Evolutionary conservation across 2,329 filamentous ascomycete species (phyloP).

Genomic region (Colletotrichum brevisporum): DNA sequence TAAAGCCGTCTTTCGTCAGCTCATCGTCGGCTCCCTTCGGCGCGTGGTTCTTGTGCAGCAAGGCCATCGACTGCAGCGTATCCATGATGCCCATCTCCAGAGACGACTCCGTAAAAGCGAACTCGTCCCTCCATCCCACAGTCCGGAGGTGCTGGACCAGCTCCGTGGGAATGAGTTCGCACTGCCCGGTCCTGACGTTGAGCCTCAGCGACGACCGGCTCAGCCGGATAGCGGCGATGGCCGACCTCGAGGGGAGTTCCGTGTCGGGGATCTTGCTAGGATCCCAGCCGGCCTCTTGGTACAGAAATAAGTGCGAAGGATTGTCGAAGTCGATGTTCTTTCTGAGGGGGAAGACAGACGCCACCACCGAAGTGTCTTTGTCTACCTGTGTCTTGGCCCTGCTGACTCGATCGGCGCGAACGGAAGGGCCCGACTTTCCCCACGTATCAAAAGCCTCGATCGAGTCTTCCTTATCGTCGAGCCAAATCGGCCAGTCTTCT

Average conservation of each 20-base stretch:
- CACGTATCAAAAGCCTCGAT: no score
- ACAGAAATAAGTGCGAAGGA: conserved; percentile 49
- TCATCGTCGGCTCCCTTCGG: background rate
- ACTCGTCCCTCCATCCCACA: no score
- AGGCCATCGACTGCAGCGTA: no score
- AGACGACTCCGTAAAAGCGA: no score
- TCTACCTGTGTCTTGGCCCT: no score
- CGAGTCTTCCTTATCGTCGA: no score
- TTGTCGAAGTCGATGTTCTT: conserved; percentile 42
- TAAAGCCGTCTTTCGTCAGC: background rate
- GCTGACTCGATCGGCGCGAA: no score
- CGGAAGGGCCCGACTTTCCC: no score
- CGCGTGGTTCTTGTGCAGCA: background rate
- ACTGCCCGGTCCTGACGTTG: background rate
- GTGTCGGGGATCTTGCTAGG: conserved; percentile 52
- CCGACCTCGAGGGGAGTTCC: conserved; percentile 46
- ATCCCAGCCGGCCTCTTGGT: conserved; percentile 52
- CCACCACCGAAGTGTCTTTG: no score
- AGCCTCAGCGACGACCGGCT: conserved; percentile 35
- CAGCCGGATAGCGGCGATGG: conserved; percentile 47
- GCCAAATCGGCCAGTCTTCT: no score
- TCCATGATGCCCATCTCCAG: no score
- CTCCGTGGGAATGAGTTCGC: background rate
- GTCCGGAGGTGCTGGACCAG: background rate
- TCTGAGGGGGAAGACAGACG: background rate